phyloP scores from a whole-genome alignment of 768 basidiomycete species.

The Lactarius hengduanensis region DNA sequence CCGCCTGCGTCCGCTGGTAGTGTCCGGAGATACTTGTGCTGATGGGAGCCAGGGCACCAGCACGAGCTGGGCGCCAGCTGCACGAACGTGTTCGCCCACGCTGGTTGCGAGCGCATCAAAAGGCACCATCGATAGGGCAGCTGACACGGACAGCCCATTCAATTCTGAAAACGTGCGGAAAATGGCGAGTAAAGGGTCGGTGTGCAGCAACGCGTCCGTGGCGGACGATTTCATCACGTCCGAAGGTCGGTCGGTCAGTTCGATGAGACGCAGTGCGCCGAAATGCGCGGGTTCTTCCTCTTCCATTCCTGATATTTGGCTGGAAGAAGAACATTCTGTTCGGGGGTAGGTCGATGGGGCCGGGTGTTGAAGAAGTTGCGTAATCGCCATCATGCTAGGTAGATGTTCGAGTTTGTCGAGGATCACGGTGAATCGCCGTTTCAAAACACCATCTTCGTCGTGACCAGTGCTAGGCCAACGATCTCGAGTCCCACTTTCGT shows the following conservation, averaged over 20 bases:
- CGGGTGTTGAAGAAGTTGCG: constrained; percentile 67
- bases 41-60: constrained; percentile 78
- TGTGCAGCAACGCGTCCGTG: constrained; percentile 63
- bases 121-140: constrained; percentile 71
- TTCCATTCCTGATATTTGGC: neutral
- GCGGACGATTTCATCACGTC: constrained; percentile 65
- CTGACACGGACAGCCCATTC: constrained; percentile 60
- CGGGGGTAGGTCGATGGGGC: constrained; percentile 17
- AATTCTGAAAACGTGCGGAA: constrained; percentile 77
- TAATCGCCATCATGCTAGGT: constrained; percentile 85
- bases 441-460: constrained; percentile 39
- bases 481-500: constrained; percentile 6
- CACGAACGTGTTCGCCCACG: constrained; percentile 65
- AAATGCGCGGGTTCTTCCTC: neutral
- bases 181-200: constrained; percentile 70
- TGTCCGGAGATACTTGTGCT: constrained; percentile 11
- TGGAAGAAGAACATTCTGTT: constrained; percentile 7
- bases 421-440: constrained; percentile 74
- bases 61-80: constrained; percentile 66
- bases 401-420: constrained; percentile 90
- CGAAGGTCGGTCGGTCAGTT: constrained; percentile 66
- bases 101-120: constrained; percentile 69
- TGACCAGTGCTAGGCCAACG: neutral
- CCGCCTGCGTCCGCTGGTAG: constrained; percentile 18
- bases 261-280: constrained; percentile 77